Evolutionary conservation across 257 asterid genomes (phyloP).

Genomic region (Lycium barbarum): DNA sequence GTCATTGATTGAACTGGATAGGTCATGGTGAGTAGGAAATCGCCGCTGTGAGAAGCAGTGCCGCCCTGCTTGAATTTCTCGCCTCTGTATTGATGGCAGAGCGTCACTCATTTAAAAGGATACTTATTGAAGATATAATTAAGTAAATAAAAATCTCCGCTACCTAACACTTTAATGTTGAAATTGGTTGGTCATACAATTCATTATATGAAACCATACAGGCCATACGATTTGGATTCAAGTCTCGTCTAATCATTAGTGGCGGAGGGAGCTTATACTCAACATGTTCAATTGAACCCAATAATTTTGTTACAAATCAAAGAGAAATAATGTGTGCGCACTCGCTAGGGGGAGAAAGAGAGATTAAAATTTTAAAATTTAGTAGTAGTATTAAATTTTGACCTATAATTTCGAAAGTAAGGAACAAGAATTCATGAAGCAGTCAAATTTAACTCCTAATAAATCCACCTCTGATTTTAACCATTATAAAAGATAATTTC

Average conservation of each 20-base stretch:
- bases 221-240: no score
- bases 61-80: conserved; percentile 29
- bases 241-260: no score
- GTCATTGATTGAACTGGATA: conserved; percentile 48
- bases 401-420: no score
- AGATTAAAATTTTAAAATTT: no score
- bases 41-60: conserved; percentile 49
- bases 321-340: no score
- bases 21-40: conserved; percentile 34
- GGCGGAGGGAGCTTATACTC: background rate
- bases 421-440: no score
- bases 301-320: no score
- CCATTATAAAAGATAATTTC: no score
- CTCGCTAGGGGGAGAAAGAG: no score
- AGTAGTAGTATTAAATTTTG: no score
- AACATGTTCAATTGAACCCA: background rate
- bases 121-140: background rate
- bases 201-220: background rate
- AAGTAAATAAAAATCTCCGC: background rate
- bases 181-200: background rate
- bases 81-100: conserved; percentile 47
- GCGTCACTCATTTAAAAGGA: conserved; percentile 51
- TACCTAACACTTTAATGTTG: background rate
- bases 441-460: no score
- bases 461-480: no score